These are phyloP conservation scores for Crithidia expoeki DNA, from an alignment of 208 protist genomes.

Conservation along the genomic window DNA sequence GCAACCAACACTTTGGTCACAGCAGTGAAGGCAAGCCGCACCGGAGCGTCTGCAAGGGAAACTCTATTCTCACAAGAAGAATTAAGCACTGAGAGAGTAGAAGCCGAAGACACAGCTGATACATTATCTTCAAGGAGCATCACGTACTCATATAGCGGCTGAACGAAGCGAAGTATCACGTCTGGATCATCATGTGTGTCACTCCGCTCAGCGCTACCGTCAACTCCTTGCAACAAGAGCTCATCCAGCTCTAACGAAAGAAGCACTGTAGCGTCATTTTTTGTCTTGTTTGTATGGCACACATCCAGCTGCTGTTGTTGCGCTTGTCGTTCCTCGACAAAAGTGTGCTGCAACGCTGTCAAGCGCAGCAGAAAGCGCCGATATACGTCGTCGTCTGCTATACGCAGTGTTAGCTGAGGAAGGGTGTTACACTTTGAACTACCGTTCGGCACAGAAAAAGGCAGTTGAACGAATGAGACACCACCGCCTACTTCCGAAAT, in stretches of 20 bases:
- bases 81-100: neutral
- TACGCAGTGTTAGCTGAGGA: constrained; percentile 24
- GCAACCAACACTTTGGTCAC: constrained; percentile 43
- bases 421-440: neutral
- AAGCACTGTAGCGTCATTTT: neutral
- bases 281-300: neutral
- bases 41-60: neutral
- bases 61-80: neutral
- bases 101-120: neutral
- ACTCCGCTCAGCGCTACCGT: neutral
- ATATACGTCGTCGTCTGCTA: constrained; percentile 62
- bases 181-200: constrained; percentile 5
- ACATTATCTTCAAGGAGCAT: constrained; percentile 18
- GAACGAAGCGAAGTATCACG: constrained; percentile 38
- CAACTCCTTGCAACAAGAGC: neutral
- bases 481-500: too few relatives aligned
- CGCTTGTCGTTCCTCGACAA: neutral
- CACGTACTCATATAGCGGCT: constrained; percentile 49
- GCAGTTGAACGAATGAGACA: neutral
- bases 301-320: neutral
- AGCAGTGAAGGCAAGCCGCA: constrained; percentile 51
- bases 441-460: neutral
- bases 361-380: constrained; percentile 58
- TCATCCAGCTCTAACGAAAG: constrained; percentile 13
- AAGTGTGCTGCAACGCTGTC: constrained; percentile 20